A percentile compares a stretch with the other conserved stretches of the same genome.
Conservation (phyloP, 2,329 filamentous ascomycete genomes). For the Aspergillus sp. region DNA sequence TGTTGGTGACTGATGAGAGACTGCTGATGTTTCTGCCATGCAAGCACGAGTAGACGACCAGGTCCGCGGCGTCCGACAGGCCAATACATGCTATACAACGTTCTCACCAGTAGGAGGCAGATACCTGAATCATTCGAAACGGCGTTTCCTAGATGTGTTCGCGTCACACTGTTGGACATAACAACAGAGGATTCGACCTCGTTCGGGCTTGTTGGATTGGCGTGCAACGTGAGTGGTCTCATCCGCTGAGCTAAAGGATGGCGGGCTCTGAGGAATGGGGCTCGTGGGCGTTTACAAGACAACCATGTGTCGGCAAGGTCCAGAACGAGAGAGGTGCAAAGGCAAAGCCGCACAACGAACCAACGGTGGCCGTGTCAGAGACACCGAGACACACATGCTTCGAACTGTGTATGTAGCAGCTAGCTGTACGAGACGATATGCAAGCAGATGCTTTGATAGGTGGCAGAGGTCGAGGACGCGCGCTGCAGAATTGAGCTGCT, state of each 20-base stretch:
- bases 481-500: conserved; percentile 5
- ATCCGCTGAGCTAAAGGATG: neutral
- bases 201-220: conserved; percentile 7
- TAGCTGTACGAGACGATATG: neutral
- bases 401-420: neutral
- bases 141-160: neutral
- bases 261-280: conserved; percentile 1
- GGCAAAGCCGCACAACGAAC: conserved; percentile 6
- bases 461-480: neutral
- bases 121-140: neutral
- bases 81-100: neutral
- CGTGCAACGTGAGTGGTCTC: conserved; percentile 5
- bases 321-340: conserved; percentile 1
- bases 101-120: neutral
- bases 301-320: conserved; percentile 8
- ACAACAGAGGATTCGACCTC: conserved; percentile 8
- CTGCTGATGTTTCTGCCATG: neutral
- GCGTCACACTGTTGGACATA: neutral
- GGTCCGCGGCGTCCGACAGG: neutral
- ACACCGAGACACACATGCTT: neutral
- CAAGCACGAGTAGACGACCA: neutral
- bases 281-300: conserved; percentile 13
- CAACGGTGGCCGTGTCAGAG: conserved; percentile 4
- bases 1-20: neutral
- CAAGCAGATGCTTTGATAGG: conserved; percentile 2